phyloP scores from a whole-genome alignment of 805 yeast species.

The Alloascoidea hylecoeti region DNA sequence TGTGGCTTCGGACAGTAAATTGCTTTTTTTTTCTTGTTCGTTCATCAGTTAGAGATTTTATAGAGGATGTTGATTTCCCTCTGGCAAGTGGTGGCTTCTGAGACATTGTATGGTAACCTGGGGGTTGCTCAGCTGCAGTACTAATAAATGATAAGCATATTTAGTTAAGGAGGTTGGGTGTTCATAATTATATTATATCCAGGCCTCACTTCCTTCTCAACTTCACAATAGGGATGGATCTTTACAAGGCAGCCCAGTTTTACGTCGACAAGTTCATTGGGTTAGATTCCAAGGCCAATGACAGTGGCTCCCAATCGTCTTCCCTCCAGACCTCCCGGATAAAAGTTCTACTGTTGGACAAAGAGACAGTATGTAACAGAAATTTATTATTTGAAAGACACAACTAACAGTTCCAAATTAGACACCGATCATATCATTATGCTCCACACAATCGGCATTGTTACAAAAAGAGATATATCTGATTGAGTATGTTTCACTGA shows the following conservation, averaged over 20 bases:
- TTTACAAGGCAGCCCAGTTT: slow-evolving; percentile 19
- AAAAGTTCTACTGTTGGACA: slow-evolving; percentile 68
- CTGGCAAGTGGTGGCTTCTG: neutral
- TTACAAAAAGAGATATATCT: slow-evolving; percentile 75
- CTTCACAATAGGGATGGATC: slow-evolving; percentile 23
- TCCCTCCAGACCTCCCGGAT: slow-evolving; percentile 30
- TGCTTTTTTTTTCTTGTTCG: neutral
- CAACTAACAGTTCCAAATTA: slow-evolving; percentile 3
- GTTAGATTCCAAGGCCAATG: slow-evolving; percentile 9
- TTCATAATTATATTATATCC: no score
- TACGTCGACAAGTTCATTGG: slow-evolving; percentile 23
- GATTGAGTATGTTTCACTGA: slow-evolving; percentile 31
- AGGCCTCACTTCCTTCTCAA: no score
- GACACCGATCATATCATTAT: slow-evolving; percentile 75
- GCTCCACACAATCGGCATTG: slow-evolving; percentile 76
- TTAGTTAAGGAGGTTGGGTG: no score
- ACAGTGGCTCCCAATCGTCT: slow-evolving; percentile 10
- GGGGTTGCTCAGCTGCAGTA: no score
- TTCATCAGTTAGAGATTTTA: no score
- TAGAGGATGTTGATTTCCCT: neutral
- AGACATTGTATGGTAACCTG: no score
- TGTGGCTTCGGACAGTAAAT: neutral
- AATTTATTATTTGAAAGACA: neutral
- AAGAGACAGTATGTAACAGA: slow-evolving; percentile 30
- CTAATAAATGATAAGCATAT: no score